Base-by-base conservation (phyloP, 2,329 filamentous ascomycete genomes). In the Fusarium concolor region DNA sequence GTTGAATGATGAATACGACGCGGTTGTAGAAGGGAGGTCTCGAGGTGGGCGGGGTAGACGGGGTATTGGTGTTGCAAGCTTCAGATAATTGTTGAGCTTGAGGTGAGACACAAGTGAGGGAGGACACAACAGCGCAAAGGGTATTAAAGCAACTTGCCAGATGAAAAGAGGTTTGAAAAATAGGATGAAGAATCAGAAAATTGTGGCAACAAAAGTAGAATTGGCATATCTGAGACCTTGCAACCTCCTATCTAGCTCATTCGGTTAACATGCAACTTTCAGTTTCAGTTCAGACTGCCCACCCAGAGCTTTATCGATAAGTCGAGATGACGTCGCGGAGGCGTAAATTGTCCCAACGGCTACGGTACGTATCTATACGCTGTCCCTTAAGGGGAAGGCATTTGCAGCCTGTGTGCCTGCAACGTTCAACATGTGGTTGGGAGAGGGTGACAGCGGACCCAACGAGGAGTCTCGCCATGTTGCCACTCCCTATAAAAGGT, bases 291-390 rank as follows among this genome's bases (percentile, higher is more conserved):
- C 29, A 31, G 29, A 10, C 33, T 63, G 51, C 60, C 35, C 41
- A 46, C 59, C 35, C 54, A 68, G 52, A 74, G 72, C 72, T 74
- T 74, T 74, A 74, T 74, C 72, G 72, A 74, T 74, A 74, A 74
- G 65, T 66, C 62, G 46, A 50, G 51, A 74, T 74, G 72, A 74
- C 72, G 72, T 74, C 72, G 71, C 44, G 52, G 49, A 62, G 55
- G 62, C 51, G 62, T 56, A 57, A 45, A 55, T 56, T 70, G 53
- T 71, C 71, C 54, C 71, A 73, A 73, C 71, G 62, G 56, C 60
- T 43, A 51, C 9, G 62, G 62, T 71, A 72, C 65, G 71, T 72
- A 71, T 66, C 38, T 29, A 14, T 45, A 18, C 67, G 54, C 62
- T 68, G 62, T 52, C 17, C 66, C 44, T 45, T 18, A 51, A 52